Conservation (phyloP, 2,329 filamentous ascomycete genomes). For the Colletotrichum lini region DNA sequence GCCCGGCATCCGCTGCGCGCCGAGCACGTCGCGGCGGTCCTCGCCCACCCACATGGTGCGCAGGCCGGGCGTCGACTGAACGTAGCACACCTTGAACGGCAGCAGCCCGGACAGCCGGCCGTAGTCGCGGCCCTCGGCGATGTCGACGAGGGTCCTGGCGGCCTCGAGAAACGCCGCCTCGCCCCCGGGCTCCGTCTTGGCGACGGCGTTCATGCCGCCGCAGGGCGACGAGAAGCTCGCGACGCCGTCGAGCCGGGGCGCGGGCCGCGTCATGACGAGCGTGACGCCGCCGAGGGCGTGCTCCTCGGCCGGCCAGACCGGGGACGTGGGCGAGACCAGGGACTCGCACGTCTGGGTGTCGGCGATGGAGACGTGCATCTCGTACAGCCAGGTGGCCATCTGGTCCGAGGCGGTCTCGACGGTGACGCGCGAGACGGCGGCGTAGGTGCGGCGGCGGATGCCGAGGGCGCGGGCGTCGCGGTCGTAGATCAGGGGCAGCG, state of each 20-base stretch:
- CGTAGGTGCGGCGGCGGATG: slow-evolving; percentile 52
- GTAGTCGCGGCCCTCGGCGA: slow-evolving; percentile 37
- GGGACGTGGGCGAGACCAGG: slow-evolving; percentile 44
- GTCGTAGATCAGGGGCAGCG: slow-evolving; percentile 54
- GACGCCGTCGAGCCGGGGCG: neutral
- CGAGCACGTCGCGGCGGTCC: slow-evolving; percentile 60
- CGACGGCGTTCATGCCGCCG: slow-evolving; percentile 1
- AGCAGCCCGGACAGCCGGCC: slow-evolving; percentile 58
- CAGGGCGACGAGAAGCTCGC: slow-evolving; percentile 10
- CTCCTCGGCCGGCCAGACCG: slow-evolving; percentile 42
- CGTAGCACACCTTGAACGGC: slow-evolving; percentile 59
- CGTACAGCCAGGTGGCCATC: slow-evolving; percentile 48
- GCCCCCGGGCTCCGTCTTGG: slow-evolving; percentile 10
- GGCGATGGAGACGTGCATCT: slow-evolving; percentile 53
- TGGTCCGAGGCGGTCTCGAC: slow-evolving; percentile 45
- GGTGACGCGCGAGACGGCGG: slow-evolving; percentile 53
- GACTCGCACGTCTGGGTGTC: slow-evolving; percentile 47
- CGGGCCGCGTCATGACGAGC: slow-evolving; percentile 35
- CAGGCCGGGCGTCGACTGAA: slow-evolving; percentile 56
- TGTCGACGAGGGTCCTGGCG: slow-evolving; percentile 14
- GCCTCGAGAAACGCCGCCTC: slow-evolving; percentile 13
- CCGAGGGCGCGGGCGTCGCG: slow-evolving; percentile 54
- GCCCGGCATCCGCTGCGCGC: slow-evolving; percentile 57
- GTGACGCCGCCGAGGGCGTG: slow-evolving; percentile 40
- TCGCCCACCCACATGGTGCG: slow-evolving; percentile 57